phyloP scores from a whole-genome alignment of 768 basidiomycete genomes.

The Austroboletus festivus region DNA sequence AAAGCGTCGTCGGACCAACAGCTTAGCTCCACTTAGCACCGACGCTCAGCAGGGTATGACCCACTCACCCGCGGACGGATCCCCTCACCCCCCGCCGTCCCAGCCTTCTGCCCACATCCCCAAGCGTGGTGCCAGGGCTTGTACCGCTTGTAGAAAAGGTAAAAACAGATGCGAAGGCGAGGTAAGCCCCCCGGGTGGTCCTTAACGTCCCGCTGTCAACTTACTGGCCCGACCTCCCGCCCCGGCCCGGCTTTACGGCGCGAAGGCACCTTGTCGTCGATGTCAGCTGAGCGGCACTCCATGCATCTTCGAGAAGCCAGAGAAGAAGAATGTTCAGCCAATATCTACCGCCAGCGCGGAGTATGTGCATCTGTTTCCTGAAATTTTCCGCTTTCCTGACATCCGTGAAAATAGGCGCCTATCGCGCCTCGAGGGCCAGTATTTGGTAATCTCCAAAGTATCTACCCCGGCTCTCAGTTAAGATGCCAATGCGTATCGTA shows the following conservation, averaged over 20 bases:
- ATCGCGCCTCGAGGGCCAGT: slow-evolving; percentile 82
- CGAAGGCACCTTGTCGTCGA: slow-evolving; percentile 84
- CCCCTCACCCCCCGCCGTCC: slow-evolving; percentile 22
- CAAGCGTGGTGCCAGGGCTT: slow-evolving; percentile 86
- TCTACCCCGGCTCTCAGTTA: not conserved
- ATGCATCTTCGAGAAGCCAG: slow-evolving; percentile 89
- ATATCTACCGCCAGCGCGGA: slow-evolving; percentile 68
- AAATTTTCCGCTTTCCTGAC: slow-evolving; percentile 14
- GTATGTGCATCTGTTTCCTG: slow-evolving; percentile 42
- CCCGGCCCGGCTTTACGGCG: slow-evolving; percentile 64
- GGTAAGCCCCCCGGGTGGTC: slow-evolving; percentile 45
- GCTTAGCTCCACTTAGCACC: slow-evolving; percentile 16
- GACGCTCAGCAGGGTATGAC: slow-evolving; percentile 24
- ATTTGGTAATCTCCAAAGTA: slow-evolving; percentile 49
- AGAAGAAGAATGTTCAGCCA: slow-evolving; percentile 70
- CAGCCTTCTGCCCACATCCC: slow-evolving; percentile 63
- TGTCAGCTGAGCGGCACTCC: slow-evolving; percentile 78
- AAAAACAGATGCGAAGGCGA: slow-evolving; percentile 95
- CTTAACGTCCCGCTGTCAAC: slow-evolving; percentile 43
- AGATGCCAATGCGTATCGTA: slow-evolving; percentile 23
- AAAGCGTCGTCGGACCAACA: slow-evolving; percentile 57
- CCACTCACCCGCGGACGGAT: slow-evolving; percentile 37
- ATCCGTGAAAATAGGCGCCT: slow-evolving; percentile 54
- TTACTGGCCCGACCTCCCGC: slow-evolving; percentile 67
- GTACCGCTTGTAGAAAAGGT: slow-evolving; percentile 85